Evolutionary conservation across 179 eudicot species (phyloP).

Genomic region (Camellia oleifera): DNA sequence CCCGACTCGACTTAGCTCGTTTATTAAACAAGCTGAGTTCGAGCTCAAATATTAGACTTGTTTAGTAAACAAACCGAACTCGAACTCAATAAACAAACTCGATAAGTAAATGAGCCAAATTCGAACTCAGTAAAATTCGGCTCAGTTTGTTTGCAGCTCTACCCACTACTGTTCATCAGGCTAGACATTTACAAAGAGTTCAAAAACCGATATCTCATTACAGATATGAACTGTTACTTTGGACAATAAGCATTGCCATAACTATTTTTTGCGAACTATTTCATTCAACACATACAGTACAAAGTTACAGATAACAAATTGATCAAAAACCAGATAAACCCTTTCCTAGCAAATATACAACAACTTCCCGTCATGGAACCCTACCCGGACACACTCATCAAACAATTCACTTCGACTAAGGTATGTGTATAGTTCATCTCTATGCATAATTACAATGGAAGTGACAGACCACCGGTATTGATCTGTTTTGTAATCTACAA

Average conservation of each 20-base stretch:
- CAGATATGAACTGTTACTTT: neutral
- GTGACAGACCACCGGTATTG: neutral
- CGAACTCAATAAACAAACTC: no score
- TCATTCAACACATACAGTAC: neutral
- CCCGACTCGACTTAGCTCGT: no score
- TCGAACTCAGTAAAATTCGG: no score
- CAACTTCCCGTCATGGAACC: neutral
- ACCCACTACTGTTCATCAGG: no score
- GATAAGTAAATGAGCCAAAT: no score
- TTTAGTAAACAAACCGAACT: no score
- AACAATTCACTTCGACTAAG: neutral
- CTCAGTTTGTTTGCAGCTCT: no score
- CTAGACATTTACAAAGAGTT: neutral
- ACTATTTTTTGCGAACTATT: neutral
- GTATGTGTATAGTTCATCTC: neutral
- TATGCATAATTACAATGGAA: constrained; percentile 1
- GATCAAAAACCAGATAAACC: neutral
- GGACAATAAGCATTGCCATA: neutral
- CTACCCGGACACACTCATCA: neutral
- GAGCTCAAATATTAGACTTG: no score
- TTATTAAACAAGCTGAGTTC: no score
- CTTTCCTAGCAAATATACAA: neutral
- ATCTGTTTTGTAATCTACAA: constrained; percentile 12
- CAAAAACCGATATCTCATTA: neutral
- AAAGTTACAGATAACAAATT: neutral